Evolutionary conservation across 2,329 filamentous ascomycete species (phyloP), one percentile per base, ranked within the genome.

Genomic region (Sporothrix schenckii): DNA sequence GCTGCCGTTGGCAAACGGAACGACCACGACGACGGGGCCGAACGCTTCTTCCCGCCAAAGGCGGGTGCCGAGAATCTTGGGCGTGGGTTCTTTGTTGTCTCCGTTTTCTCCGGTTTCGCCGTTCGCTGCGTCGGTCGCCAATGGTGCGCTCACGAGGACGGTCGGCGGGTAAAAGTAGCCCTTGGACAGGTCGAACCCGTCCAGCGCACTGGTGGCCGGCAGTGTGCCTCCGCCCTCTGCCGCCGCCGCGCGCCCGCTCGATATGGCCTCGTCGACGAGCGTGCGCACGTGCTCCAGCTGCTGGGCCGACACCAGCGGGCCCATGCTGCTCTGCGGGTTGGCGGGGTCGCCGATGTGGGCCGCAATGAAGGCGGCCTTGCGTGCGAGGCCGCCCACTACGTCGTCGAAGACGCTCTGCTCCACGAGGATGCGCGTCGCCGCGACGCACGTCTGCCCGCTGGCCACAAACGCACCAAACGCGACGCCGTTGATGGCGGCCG

Each of bases 11-110:
- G 89, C 88, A 82, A 95, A 94, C 75, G 90, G 91, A 76, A 87
- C 86, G 74, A 95, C 87, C 67, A 90, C 86, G 78, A 91, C 89
- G 52, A 94, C 92, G 10, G 92, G 92, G 24, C 92, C 92, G 79
- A 95, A 95, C 72, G 93, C 92, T 79, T 95, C 92, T 78, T 93
- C 90, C 75, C 88, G 86, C 83, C 92, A 90, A 74, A 95, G 91
- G 77, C 88, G 88, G 80, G 92, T 91, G 76, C 87, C 80, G 49
- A 87, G 84, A 87, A 93, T 41, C 19, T 47, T 24, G 16, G 60
- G 41, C 4, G 58, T 11, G 4, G 58, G 41, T 14, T 24, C 24
- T 24, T 2, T 24, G 24, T 24, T 24, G 1, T 24, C 24, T 24
- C 1, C 3, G 41, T 3, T 2, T 14, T 10, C 10, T 44, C 4